phyloP scores from a whole-genome alignment of 1,139 yeast species.

The Pichia sp. region DNA sequence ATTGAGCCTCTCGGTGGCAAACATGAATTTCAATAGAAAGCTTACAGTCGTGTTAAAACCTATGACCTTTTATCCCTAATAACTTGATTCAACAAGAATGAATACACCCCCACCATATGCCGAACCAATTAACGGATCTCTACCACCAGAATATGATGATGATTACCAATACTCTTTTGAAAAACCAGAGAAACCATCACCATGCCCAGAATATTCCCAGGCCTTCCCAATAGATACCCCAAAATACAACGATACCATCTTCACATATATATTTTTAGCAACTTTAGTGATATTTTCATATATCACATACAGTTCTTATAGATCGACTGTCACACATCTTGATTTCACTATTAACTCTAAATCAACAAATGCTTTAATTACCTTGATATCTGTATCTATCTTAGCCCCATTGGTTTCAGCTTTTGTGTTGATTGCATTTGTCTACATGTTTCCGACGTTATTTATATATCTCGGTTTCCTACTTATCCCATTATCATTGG shows the following conservation, averaged over 20 bases:
- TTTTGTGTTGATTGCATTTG: slow-evolving; percentile 16
- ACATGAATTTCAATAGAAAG: too few species aligned
- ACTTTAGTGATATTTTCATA: slow-evolving; percentile 23
- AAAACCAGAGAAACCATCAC: slow-evolving; percentile 25
- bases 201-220: slow-evolving; percentile 48
- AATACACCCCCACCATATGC: slow-evolving; percentile 9
- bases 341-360: slow-evolving; percentile 1
- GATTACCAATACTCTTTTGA: slow-evolving; percentile 26
- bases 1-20: background rate
- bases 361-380: slow-evolving; percentile 10
- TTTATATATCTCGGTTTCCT: slow-evolving; percentile 26
- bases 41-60: too few species aligned
- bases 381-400: slow-evolving; percentile 16
- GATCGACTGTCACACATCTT: background rate
- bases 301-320: slow-evolving; percentile 13
- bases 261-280: slow-evolving; percentile 57
- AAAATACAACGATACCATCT: slow-evolving; percentile 67
- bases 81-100: background rate
- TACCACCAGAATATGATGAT: background rate
- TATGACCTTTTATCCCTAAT: too few species aligned
- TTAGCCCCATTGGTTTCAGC: slow-evolving; percentile 22
- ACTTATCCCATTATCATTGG: slow-evolving; percentile 23
- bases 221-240: slow-evolving; percentile 64
- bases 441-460: slow-evolving; percentile 23
- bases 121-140: slow-evolving; percentile 8